Evolutionary conservation across 148 eudicot genomes (phyloP).

Genomic region (Rhododendron simsii): DNA sequence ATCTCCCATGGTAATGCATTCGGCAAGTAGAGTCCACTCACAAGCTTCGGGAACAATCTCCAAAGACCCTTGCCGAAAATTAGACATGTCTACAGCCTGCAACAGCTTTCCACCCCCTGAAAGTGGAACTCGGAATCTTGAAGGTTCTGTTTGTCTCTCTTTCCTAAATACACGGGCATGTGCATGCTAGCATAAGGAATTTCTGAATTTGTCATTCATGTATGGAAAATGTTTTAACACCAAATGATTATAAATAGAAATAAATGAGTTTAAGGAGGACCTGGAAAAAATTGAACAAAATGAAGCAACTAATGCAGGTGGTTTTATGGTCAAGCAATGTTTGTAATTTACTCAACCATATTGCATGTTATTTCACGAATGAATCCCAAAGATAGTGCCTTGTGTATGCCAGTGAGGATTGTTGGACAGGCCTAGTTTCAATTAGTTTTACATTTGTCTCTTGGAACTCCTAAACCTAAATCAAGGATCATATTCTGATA

Average conservation of each 20-base stretch:
- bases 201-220: background rate
- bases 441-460: background rate
- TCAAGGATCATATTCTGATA: background rate
- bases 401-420: background rate
- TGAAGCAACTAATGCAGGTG: background rate
- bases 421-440: background rate
- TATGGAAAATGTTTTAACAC: background rate
- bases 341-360: background rate
- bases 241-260: background rate
- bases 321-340: background rate
- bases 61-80: slow-evolving; percentile 33
- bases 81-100: slow-evolving; percentile 44
- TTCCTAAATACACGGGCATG: background rate
- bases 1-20: slow-evolving; percentile 53
- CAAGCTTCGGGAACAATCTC: slow-evolving; percentile 23
- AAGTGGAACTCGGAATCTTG: slow-evolving; percentile 24
- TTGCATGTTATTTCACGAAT: background rate
- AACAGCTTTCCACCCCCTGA: slow-evolving; percentile 22
- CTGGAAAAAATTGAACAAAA: background rate
- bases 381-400: background rate
- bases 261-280: background rate
- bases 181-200: background rate
- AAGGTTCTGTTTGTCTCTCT: slow-evolving; percentile 41
- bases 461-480: background rate
- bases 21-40: slow-evolving; percentile 43